phyloP scores from a whole-genome alignment of 768 basidiomycete genomes.

The Cytidiella melzeri region DNA sequence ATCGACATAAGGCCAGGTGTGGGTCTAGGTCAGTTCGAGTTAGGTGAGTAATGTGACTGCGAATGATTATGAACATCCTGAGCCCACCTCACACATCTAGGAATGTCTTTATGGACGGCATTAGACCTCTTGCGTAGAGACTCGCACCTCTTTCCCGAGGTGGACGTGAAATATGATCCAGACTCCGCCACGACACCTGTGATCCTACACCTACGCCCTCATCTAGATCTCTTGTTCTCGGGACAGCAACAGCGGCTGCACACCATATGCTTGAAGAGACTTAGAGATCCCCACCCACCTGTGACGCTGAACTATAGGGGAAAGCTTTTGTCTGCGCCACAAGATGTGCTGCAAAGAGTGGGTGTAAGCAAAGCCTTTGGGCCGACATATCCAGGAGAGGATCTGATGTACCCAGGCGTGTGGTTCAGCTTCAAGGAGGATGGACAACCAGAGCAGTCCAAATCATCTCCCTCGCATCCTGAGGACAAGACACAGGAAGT shows the following conservation, averaged over 20 bases:
- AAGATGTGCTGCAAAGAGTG: conserved; percentile 55
- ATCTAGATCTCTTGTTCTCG: conserved; percentile 83
- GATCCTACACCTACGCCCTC: conserved; percentile 72
- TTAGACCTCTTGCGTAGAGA: conserved; percentile 61
- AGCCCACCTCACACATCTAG: conserved; percentile 33
- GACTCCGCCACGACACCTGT: conserved; percentile 69
- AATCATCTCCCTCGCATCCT: conserved; percentile 32
- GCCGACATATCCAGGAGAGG: conserved; percentile 76
- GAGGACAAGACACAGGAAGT: conserved; percentile 74
- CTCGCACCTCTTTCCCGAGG: conserved; percentile 68
- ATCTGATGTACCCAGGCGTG: conserved; percentile 74
- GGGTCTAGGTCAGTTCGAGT: conserved; percentile 73
- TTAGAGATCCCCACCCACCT: conserved; percentile 62
- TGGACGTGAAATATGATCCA: conserved; percentile 79
- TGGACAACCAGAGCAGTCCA: conserved; percentile 35
- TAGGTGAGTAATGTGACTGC: conserved; percentile 38
- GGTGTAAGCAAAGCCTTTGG: conserved; percentile 71
- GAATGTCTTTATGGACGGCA: conserved; percentile 73
- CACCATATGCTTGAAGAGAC: conserved; percentile 65
- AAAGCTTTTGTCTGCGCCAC: conserved; percentile 51
- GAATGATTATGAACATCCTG: conserved; percentile 4
- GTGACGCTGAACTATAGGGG: conserved; percentile 66
- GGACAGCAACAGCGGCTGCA: conserved; percentile 73
- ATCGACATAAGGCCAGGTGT: conserved; percentile 70
- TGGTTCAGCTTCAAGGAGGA: conserved; percentile 86